Conservation (phyloP, 2,329 filamentous ascomycete genomes). For the Dactylellina leptospora region DNA sequence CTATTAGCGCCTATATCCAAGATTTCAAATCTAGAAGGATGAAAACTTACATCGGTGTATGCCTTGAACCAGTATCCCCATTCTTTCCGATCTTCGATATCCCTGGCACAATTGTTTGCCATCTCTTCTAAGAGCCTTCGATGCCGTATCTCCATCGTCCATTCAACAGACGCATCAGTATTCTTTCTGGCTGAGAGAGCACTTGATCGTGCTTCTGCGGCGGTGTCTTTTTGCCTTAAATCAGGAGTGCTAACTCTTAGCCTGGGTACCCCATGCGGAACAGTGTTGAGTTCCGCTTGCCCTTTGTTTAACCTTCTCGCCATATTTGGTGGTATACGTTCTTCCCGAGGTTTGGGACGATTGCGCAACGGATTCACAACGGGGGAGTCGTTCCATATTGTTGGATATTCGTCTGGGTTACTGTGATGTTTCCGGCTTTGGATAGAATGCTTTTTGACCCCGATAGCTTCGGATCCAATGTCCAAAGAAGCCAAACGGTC, state of each 20-base stretch:
- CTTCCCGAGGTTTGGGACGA: constrained; percentile 33
- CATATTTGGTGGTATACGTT: constrained; percentile 29
- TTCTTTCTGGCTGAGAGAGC: not conserved
- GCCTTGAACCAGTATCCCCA: constrained; percentile 51
- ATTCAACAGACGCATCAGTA: constrained; percentile 2
- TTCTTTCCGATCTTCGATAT: constrained; percentile 26
- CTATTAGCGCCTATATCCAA: no score
- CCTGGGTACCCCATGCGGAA: constrained; percentile 11
- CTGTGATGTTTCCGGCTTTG: not conserved
- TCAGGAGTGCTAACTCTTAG: not conserved
- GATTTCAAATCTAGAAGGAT: no score
- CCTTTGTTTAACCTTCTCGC: constrained; percentile 5
- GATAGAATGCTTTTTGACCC: not conserved
- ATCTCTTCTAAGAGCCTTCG: constrained; percentile 43
- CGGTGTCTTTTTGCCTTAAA: not conserved
- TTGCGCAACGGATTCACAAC: constrained; percentile 40
- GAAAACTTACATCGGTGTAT: constrained; percentile 34
- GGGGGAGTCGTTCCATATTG: constrained; percentile 42
- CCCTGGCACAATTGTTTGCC: constrained; percentile 42
- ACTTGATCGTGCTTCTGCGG: not conserved
- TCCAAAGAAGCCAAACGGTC: constrained; percentile 8
- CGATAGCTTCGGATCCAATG: not conserved
- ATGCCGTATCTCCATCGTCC: constrained; percentile 36
- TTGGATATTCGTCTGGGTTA: constrained; percentile 12
- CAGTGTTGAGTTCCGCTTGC: not conserved